Base-by-base conservation (phyloP, 352 stramenopile species). In the Phytophthora fragariaefolia region DNA sequence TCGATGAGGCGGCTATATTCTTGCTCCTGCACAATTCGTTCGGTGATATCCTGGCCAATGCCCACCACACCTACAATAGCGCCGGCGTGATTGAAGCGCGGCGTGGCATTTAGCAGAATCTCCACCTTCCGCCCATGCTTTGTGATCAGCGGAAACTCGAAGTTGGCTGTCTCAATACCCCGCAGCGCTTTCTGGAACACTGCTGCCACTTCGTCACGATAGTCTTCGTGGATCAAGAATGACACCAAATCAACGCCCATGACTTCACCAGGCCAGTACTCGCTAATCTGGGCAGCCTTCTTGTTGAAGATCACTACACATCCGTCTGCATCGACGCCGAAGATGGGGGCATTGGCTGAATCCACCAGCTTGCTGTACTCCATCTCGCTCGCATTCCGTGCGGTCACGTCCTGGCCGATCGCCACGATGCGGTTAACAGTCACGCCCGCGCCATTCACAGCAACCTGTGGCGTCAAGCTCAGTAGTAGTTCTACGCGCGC, bases 251-350 rank as follows among this genome's bases (percentile, higher is more conserved):
- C 71, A 18, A 80, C 70, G 22, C 88, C 93, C 74, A 97, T 90
- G 8, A 96, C 90, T 70, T 98, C 93, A 6, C 88, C 77, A 9
- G 89, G 87, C 38, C 73, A 78, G 64, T 95, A 98, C 53, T 96
- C 93, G 34, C 87, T 97, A 46, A 94, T 85, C 57, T 91, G 87
- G 23, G 83, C 78, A 0, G 89, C 92, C 70, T 97, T 97, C 40
- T 97, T 89, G 71, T 98, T 98, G 74, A 97, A 98, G 13, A 94
- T 85, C 12, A 89, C 84, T 17, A 94, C 76, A 15, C 66, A 63
- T 5, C 78, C 75, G 5, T 88, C 60, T 9, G 73, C 79, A 40
- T 92, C 80, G 15, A 93, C 82, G 4, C 80, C 85, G 48, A 95
- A 92, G 55, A 91, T 92, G 26, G 85, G 87, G 4, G 87, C 87